A percentile compares a stretch with the other conserved stretches of the same genome.
Conservation (phyloP, 1,284 basidiomycete genomes). For the Pseudozyma hubeiensis region DNA sequence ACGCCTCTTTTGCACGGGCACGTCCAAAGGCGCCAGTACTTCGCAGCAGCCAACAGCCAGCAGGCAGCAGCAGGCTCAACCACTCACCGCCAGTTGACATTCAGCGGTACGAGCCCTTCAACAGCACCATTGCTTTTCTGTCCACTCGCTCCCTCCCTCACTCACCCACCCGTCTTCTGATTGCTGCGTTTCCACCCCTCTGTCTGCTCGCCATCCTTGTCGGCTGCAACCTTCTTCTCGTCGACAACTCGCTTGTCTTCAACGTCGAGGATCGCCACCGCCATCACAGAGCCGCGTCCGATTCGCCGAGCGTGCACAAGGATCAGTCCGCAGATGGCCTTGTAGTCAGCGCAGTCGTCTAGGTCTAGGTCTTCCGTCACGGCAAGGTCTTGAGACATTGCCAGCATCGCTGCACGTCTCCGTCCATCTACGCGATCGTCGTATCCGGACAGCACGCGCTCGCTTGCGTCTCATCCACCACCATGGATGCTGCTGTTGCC, state of each 20-base stretch:
- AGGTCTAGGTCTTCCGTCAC: constrained; percentile 9
- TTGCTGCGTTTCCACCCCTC: neutral
- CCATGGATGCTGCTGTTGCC: constrained; percentile 20
- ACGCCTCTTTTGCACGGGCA: constrained; percentile 2
- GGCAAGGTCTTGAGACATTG: constrained; percentile 2
- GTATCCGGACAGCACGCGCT: constrained; percentile 2
- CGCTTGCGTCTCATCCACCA: neutral
- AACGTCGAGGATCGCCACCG: neutral
- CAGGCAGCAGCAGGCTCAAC: neutral
- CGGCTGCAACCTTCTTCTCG: neutral
- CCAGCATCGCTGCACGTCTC: neutral
- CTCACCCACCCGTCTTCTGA: too few relatives aligned
- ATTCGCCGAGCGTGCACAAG: neutral
- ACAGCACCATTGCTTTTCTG: constrained; percentile 1
- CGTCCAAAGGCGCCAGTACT: constrained; percentile 10
- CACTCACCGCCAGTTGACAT: neutral
- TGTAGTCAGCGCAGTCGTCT: constrained; percentile 5
- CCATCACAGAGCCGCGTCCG: neutral
- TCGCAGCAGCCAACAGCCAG: constrained; percentile 5
- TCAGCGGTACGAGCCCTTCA: constrained; percentile 2
- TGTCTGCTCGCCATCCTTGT: neutral
- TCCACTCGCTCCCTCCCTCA: constrained; percentile 1
- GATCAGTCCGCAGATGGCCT: constrained; percentile 3
- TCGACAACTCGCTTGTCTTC: neutral
- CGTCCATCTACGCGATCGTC: neutral